Evolutionary conservation across 225 moss, liverwort and hornwort genomes (phyloP), one percentile per base, ranked within the genome.

Genomic region (Sphagnum tenellum): DNA sequence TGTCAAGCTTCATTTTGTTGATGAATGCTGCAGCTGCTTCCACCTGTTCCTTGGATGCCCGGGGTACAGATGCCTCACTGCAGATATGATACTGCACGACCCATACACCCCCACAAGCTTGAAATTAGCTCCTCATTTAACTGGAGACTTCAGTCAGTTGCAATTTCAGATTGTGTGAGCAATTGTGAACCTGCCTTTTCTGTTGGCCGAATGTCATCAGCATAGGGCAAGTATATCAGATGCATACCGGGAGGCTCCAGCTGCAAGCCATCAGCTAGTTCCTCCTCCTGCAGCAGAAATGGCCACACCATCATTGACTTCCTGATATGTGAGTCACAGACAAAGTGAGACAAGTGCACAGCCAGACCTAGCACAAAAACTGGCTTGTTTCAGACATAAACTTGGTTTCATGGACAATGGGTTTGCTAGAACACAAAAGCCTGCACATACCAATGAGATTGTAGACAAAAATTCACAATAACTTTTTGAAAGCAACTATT

Each of bases 191-290:
- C 60, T 67, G 76, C 96, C 93, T 93, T 98, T 75, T 98, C 98
- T 63, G 93, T 90, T 57, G 89, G 90, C 60, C 98, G 89, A 64
- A 98, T 98, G 79, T 98, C 98, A 82, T 98, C 93, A 53, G 87
- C 79, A 52, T 93, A 98, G 7, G 98, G 98, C 77, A 98, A 74
- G 67, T 90, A 89, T 63, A 98, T 90, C 83, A 98, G 84, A 60
- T 89, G 79, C 87, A 98, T 86, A 72, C 98, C 98, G 12, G 87
- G 86, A n/a, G 89, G 84, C 72, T 82, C 87, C 64, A 75, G 57
- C 74, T 79, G 81, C 46, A 46, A 69, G 57, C 80, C 81, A 60
- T 45, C 53, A 10, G 72, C 73, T 6, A 68, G 61, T 3, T 49
- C 14, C 12, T 57, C 69, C 69, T 90, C 96, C 71, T 93, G 89